Base-by-base conservation (phyloP, 2,329 filamentous ascomycete genomes). In the Chaetomiaceae sp. region DNA sequence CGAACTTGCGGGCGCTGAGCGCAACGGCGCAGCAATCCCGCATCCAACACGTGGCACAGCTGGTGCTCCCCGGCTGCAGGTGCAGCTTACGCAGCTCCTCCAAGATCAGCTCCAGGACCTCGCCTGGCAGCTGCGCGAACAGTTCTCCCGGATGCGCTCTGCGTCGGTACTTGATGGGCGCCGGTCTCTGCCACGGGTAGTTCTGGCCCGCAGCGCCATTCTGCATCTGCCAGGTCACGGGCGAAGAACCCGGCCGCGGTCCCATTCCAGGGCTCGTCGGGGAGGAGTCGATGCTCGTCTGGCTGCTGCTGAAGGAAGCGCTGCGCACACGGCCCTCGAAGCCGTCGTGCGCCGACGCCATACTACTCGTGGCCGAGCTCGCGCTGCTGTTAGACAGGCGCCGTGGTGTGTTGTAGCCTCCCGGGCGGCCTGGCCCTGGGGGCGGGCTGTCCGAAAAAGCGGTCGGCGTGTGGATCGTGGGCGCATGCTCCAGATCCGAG, bases 41-140 rank as follows among this genome's bases (percentile, higher is more conserved):
- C 78, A 82, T 82, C 77, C 78, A 83, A 63, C 82, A 85, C 16
- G 82, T 84, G 14, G 79, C 73, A 61, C 82, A 85, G 63, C 79
- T 82, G 30, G 67, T 65, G 55, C 73, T 77, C 3, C 67, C 66
- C 13, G 65, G 60, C 6, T 63, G 65, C 12, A 83, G 61, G 60
- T 85, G 82, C 13, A 73, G 62, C 33, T 70, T 66, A 60, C 73
- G 77, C 16, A 85, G 65, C 48, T 76, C 72, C 34, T 71, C 71
- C 30, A 84, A 60, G n/a, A 84, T 76, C 30, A 79, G 65, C 45
- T 76, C 71, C 40, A 85, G 63, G 2, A 85, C 77, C 60, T 83
- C 79, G n/a, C 74, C 73, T 0, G 81, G 80, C 14, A 85, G 58
- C 17, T 70, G 70, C n/a, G 70, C 70, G 52, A 83, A 79, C 6